Conservation (phyloP, 345 rosid species). For the Lenwebbia sp. region DNA sequence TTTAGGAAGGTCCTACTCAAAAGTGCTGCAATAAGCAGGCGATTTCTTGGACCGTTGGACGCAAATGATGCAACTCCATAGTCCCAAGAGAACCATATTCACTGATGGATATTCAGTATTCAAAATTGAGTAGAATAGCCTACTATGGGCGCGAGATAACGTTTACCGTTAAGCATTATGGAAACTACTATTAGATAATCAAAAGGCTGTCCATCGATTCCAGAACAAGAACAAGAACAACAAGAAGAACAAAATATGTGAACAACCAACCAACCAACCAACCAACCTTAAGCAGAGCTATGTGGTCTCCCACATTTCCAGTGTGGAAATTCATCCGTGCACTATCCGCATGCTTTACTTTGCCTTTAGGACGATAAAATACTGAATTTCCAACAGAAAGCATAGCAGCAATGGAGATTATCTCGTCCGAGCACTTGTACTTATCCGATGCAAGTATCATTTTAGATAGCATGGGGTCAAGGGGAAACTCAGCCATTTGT, state of each 20-base stretch:
- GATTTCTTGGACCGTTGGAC: not conserved
- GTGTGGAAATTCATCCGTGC: slow-evolving; percentile 89
- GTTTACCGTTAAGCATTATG: not conserved
- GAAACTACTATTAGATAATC: not conserved
- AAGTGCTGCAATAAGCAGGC: not conserved
- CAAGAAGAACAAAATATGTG: too few species aligned
- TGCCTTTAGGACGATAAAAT: slow-evolving; percentile 92
- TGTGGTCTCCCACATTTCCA: slow-evolving; percentile 89
- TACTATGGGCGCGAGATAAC: not conserved
- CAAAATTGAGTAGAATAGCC: not conserved
- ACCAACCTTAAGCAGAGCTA: slow-evolving; percentile 86
- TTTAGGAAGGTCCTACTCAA: not conserved
- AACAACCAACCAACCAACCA: too few species aligned
- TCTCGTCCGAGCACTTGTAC: slow-evolving; percentile 83
- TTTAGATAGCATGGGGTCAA: slow-evolving; percentile 89
- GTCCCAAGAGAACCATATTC: not conserved
- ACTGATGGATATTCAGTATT: not conserved
- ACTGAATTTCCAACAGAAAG: slow-evolving; percentile 89
- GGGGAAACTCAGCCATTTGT: slow-evolving; percentile 94
- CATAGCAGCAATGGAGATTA: slow-evolving; percentile 86
- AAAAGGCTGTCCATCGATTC: not conserved
- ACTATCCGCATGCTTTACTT: slow-evolving; percentile 91
- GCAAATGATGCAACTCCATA: not conserved
- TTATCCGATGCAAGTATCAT: slow-evolving; percentile 93
- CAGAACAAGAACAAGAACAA: not conserved